phyloP scores from a whole-genome alignment of 1,284 basidiomycete genomes.

The Thecaphora thlaspeos region DNA sequence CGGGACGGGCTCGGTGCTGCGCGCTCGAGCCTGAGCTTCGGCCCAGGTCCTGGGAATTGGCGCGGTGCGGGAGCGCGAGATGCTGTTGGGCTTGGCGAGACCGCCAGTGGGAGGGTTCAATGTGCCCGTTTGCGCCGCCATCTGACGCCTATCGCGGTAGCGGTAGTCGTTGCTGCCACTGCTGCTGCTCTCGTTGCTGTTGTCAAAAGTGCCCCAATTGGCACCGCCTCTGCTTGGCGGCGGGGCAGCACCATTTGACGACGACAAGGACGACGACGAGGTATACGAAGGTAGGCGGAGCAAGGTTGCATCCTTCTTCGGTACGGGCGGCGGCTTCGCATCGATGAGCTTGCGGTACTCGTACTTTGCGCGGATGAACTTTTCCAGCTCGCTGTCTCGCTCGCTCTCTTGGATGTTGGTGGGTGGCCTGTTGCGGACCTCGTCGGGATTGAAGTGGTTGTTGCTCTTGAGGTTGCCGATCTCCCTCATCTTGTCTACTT shows the following conservation, averaged over 20 bases:
- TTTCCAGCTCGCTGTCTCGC: slow-evolving; percentile 75
- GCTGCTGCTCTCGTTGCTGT: too few species aligned
- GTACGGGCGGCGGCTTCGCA: slow-evolving; percentile 40
- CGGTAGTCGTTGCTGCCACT: not conserved
- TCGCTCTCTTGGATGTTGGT: slow-evolving; percentile 74
- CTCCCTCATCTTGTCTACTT: slow-evolving; percentile 73
- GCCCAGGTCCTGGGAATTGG: slow-evolving; percentile 42
- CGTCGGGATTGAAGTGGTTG: slow-evolving; percentile 71
- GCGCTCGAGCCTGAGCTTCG: slow-evolving; percentile 28
- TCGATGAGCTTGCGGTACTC: slow-evolving; percentile 48
- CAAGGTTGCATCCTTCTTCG: slow-evolving; percentile 38
- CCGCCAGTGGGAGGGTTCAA: not conserved
- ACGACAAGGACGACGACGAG: not conserved
- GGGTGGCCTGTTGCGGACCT: slow-evolving; percentile 72
- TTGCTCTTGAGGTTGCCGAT: slow-evolving; percentile 77
- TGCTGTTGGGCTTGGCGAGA: slow-evolving; percentile 16
- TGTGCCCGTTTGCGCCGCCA: not conserved
- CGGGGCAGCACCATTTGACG: too few species aligned
- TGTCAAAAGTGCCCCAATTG: not conserved
- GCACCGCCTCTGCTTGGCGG: not conserved
- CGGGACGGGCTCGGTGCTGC: slow-evolving; percentile 15
- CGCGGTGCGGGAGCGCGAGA: slow-evolving; percentile 35
- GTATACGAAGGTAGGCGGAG: slow-evolving; percentile 14
- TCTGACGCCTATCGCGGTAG: too few species aligned
- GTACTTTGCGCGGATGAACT: slow-evolving; percentile 72